A percentile compares a stretch with the other conserved stretches of the same genome.
Evolutionary conservation across 73 alveolate genomes (phyloP).

Genomic region (Diophrys sp.): DNA sequence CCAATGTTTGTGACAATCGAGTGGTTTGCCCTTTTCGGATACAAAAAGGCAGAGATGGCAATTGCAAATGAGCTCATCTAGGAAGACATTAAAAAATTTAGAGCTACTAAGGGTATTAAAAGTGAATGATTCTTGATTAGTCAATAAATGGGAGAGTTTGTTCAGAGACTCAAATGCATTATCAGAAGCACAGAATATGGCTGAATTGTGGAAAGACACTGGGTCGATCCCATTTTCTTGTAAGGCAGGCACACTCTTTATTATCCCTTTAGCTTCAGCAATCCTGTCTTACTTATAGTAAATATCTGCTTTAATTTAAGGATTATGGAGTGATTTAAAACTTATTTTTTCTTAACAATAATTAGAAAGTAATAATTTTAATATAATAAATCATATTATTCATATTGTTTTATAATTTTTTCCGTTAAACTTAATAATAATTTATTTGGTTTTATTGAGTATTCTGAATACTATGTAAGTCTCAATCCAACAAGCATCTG

Average conservation of each 20-base stretch:
- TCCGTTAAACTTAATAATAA: no score
- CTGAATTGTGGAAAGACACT: constrained; percentile 77
- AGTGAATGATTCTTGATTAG: constrained; percentile 42
- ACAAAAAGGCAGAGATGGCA: neutral
- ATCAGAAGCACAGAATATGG: constrained; percentile 57
- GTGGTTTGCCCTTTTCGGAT: constrained; percentile 1
- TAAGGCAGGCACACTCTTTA: constrained; percentile 67
- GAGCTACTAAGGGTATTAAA: no score
- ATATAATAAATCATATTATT: no score
- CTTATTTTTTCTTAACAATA: no score
- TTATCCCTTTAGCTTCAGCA: constrained; percentile 49
- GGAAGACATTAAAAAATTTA: constrained; percentile 1
- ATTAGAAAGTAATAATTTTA: no score
- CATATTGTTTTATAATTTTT: no score
- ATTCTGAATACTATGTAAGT: no score
- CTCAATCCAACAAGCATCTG: no score
- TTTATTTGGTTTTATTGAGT: no score
- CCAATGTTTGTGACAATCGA: constrained; percentile 42
- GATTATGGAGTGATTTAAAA: no score
- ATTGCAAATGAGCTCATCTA: constrained; percentile 4
- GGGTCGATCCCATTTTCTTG: constrained; percentile 73
- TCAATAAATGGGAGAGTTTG: constrained; percentile 56
- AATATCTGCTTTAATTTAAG: constrained; percentile 72
- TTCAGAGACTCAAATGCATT: constrained; percentile 70
- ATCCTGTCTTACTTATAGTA: constrained; percentile 47